Evolutionary conservation across 768 basidiomycete genomes (phyloP).

Genomic region (Naganishia friedmannii): DNA sequence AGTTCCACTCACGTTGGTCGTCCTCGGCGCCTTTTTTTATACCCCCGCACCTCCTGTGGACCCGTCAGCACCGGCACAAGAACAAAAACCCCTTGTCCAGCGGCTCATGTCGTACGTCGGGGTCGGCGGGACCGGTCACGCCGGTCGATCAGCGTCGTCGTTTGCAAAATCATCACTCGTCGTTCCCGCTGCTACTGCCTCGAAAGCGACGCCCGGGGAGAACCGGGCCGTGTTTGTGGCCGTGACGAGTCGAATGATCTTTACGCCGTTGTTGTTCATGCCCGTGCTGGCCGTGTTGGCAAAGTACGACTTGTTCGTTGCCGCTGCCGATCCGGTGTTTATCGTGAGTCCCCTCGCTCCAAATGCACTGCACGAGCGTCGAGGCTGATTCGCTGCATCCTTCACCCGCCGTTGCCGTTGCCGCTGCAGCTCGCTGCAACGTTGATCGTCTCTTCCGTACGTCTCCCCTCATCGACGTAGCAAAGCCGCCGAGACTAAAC

Average conservation of each 20-base stretch:
- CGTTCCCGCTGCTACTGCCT: not conserved
- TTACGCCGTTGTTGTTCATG: slow-evolving; percentile 73
- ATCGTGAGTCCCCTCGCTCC: slow-evolving; percentile 62
- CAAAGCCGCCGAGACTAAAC: not conserved
- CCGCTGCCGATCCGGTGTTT: slow-evolving; percentile 56
- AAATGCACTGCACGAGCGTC: too few species aligned
- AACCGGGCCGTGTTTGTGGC: slow-evolving; percentile 77
- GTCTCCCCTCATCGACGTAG: slow-evolving; percentile 24
- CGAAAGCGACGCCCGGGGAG: slow-evolving; percentile 60
- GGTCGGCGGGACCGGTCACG: slow-evolving; percentile 30
- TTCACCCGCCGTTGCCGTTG: not conserved
- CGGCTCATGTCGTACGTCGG: slow-evolving; percentile 12
- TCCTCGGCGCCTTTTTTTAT: slow-evolving; percentile 88
- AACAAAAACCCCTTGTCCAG: slow-evolving; percentile 18
- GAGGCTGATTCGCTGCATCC: too few species aligned
- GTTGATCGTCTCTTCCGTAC: slow-evolving; percentile 67
- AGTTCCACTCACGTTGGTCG: slow-evolving; percentile 83
- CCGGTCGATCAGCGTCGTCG: not conserved
- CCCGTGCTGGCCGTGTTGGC: slow-evolving; percentile 70
- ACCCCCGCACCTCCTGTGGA: slow-evolving; percentile 38
- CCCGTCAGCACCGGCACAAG: not conserved
- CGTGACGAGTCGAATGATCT: slow-evolving; percentile 78
- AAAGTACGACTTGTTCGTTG: slow-evolving; percentile 51
- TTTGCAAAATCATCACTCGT: not conserved
- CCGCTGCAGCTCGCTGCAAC: slow-evolving; percentile 63